These are phyloP conservation scores for Fomitopsis betulina DNA, from an alignment of 1,284 basidiomycete species.

Conservation along the genomic window DNA sequence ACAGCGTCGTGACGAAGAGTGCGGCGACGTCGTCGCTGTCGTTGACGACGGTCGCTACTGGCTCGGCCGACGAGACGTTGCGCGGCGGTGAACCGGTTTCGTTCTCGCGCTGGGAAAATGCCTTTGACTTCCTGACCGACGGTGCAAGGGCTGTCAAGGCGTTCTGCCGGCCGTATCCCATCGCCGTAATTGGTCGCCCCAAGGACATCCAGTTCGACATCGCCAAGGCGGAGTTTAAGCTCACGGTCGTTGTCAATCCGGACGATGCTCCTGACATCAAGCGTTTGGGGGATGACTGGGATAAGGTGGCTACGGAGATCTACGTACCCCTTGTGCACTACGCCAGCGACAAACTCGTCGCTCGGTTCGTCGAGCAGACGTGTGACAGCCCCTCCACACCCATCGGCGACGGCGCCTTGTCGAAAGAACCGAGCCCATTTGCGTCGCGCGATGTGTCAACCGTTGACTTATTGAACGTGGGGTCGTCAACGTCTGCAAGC, in stretches of 20 bases:
- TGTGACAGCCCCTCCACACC: constrained; percentile 11
- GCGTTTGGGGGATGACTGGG: constrained; percentile 25
- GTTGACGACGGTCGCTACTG: constrained; percentile 25
- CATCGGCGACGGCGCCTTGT: constrained; percentile 2
- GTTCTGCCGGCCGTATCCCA: constrained; percentile 80
- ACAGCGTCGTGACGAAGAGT: constrained; percentile 13
- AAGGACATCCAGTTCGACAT: constrained; percentile 76
- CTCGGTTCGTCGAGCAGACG: constrained; percentile 14
- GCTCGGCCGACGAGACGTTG: constrained; percentile 10
- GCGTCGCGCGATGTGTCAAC: constrained; percentile 4
- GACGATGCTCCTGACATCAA: constrained; percentile 38
- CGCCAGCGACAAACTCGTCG: constrained; percentile 45
- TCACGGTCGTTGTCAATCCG: constrained; percentile 56
- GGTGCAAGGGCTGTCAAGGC: constrained; percentile 81
- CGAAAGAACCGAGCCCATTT: constrained; percentile 16
- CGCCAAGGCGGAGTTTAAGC: constrained; percentile 60
- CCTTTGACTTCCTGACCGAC: constrained; percentile 70
- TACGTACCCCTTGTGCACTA: constrained; percentile 90
- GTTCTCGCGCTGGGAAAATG: constrained; percentile 33
- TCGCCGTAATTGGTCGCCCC: constrained; percentile 67
- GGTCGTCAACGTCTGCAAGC: not conserved
- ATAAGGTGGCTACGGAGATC: constrained; percentile 71
- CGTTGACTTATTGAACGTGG: not conserved
- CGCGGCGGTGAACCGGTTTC: constrained; percentile 7
- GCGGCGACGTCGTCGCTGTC: constrained; percentile 28